These are phyloP conservation scores for Clarireedia hainanense DNA, from an alignment of 2,329 filamentous ascomycete species.

Conservation along the genomic window DNA sequence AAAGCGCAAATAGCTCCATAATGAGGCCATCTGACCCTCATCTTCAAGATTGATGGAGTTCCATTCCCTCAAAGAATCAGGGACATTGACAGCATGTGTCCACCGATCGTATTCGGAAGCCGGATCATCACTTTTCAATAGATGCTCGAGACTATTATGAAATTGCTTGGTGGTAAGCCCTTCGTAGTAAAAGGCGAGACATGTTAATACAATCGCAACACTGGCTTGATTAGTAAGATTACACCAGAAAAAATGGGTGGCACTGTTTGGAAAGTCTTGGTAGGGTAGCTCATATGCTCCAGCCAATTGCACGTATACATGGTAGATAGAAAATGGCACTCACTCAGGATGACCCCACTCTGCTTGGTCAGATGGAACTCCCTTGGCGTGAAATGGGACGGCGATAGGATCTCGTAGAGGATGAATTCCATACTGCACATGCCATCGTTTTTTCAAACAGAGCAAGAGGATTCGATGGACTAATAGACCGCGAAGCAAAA, in stretches of 20 bases:
- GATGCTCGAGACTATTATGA: slow-evolving; percentile 38
- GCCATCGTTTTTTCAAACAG: slow-evolving; percentile 47
- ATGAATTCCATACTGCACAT: slow-evolving; percentile 54
- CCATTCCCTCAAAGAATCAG: slow-evolving; percentile 41
- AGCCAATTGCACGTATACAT: no score
- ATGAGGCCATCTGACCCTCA: slow-evolving; percentile 37
- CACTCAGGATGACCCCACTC: slow-evolving; percentile 61
- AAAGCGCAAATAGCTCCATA: slow-evolving; percentile 44
- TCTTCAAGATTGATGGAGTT: slow-evolving; percentile 54
- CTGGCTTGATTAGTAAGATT: not conserved
- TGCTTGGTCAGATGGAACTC: slow-evolving; percentile 50
- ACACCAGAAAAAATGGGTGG: not conserved
- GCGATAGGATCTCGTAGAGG: slow-evolving; percentile 49
- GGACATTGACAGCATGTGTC: slow-evolving; percentile 35
- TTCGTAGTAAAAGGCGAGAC: slow-evolving; percentile 58
- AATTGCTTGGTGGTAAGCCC: slow-evolving; percentile 45
- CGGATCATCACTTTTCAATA: slow-evolving; percentile 48
- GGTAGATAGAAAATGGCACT: not conserved
- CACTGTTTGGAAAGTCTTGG: no score
- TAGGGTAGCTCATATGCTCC: not conserved
- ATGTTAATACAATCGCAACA: slow-evolving; percentile 56
- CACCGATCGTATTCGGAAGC: slow-evolving; percentile 47
- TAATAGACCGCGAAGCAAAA: slow-evolving; percentile 56
- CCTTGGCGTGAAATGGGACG: slow-evolving; percentile 61
- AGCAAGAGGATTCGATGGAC: slow-evolving; percentile 46